Conservation (phyloP, 169 alveolate species). For the Plasmodium ovale region DNA sequence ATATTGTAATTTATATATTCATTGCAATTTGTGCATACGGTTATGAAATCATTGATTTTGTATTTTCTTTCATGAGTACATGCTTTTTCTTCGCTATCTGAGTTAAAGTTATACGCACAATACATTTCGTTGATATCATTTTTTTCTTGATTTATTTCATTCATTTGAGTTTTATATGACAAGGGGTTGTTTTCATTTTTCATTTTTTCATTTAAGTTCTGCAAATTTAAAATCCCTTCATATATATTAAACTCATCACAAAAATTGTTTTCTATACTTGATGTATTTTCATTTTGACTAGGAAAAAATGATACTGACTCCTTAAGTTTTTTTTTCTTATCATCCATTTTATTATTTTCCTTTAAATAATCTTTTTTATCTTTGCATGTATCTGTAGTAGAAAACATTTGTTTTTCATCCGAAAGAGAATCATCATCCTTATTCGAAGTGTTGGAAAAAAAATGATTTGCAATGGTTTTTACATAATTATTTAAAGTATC, state of each 20-base stretch:
- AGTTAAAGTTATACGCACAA: conserved; percentile 45
- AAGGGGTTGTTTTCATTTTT: neutral
- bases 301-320: conserved; percentile 5
- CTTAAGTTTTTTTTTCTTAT: conserved; percentile 14
- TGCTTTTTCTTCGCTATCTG: conserved; percentile 67
- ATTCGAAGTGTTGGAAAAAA: conserved; percentile 4
- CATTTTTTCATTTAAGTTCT: conserved; percentile 13
- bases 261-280: conserved; percentile 5
- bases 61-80: conserved; percentile 52
- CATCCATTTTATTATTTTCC: conserved; percentile 9
- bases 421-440: conserved; percentile 1
- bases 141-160: conserved; percentile 41
- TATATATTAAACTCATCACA: conserved; percentile 40
- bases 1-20: conserved; percentile 53
- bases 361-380: conserved; percentile 10
- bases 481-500: conserved; percentile 19
- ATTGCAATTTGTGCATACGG: conserved; percentile 61
- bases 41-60: conserved; percentile 67
- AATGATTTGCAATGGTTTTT: conserved; percentile 17
- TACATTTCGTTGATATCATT: conserved; percentile 30
- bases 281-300: conserved; percentile 9
- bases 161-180: conserved; percentile 34
- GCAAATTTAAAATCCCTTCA: conserved; percentile 21
- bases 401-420: conserved; percentile 1
- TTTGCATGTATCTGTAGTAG: neutral